phyloP scores from a whole-genome alignment of 208 protist genomes.

The Leishmania arabica region DNA sequence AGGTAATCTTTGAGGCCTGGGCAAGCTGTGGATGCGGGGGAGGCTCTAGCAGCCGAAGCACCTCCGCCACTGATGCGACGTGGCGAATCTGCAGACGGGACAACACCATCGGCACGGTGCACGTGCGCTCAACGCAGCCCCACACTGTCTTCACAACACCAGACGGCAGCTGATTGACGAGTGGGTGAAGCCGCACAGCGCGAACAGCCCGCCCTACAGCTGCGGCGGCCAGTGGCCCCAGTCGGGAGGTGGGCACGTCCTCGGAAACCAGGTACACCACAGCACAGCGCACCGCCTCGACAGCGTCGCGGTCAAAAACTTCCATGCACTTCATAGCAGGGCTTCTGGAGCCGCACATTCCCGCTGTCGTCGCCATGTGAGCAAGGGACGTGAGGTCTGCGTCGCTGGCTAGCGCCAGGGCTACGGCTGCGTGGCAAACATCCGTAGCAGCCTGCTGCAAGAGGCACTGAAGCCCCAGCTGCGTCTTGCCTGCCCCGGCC shows the following conservation, averaged over 20 bases:
- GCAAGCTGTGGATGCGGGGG: not conserved
- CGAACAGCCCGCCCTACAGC: slow-evolving; percentile 19
- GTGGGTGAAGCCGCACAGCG: slow-evolving; percentile 21
- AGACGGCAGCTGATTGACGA: slow-evolving; percentile 27
- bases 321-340: not conserved
- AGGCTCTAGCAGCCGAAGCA: slow-evolving; percentile 37
- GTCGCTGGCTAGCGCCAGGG: slow-evolving; percentile 11
- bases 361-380: not conserved
- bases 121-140: slow-evolving; percentile 28
- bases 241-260: slow-evolving; percentile 44
- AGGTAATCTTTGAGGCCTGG: not conserved
- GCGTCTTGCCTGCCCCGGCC: slow-evolving; percentile 82
- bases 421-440: slow-evolving; percentile 18
- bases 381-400: not conserved
- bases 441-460: slow-evolving; percentile 48
- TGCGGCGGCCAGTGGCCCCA: slow-evolving; percentile 37
- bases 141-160: slow-evolving; percentile 12
- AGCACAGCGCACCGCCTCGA: slow-evolving; percentile 19
- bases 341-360: not conserved
- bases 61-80: slow-evolving; percentile 36
- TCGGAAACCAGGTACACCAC: slow-evolving; percentile 66
- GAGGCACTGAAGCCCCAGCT: slow-evolving; percentile 64
- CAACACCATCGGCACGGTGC: slow-evolving; percentile 37
- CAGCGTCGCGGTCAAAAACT: not conserved
- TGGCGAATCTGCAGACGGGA: slow-evolving; percentile 48